phyloP scores from a whole-genome alignment of 352 stramenopile species.

The Globisporangium spiculum region DNA sequence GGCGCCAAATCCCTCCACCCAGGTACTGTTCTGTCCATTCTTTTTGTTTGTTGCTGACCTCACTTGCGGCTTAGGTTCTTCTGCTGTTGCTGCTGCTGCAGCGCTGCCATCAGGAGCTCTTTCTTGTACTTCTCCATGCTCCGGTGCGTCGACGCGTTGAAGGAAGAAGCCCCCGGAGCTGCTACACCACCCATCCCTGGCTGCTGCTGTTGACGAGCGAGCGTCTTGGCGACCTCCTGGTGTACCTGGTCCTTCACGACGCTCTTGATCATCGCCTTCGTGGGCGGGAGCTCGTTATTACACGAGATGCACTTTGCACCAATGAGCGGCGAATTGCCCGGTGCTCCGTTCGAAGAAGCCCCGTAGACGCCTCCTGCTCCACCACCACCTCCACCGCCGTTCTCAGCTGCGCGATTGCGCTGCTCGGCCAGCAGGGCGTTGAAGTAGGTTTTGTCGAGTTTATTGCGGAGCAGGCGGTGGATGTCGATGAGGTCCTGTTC shows the following conservation, averaged over 20 bases:
- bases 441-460: conserved; percentile 64
- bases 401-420: conserved; percentile 25
- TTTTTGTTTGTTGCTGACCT: not conserved
- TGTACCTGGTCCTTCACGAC: conserved; percentile 61
- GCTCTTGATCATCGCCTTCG: conserved; percentile 57
- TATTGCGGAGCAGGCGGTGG: conserved; percentile 46
- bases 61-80: conserved; percentile 25
- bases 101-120: conserved; percentile 43
- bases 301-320: conserved; percentile 71
- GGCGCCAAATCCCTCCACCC: not conserved
- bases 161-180: conserved; percentile 20
- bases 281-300: conserved; percentile 55
- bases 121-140: conserved; percentile 72
- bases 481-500: conserved; percentile 64
- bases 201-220: conserved; percentile 25
- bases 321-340: conserved; percentile 32
- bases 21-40: not conserved
- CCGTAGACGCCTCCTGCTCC: not conserved
- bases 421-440: conserved; percentile 51
- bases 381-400: conserved; percentile 5
- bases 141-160: conserved; percentile 57
- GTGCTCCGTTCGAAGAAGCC: not conserved
- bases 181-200: not conserved
- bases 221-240: conserved; percentile 53
- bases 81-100: conserved; percentile 55